A percentile compares a stretch with the other conserved stretches of the same genome.
These are phyloP conservation scores for Discostella pseudostelligera DNA, from an alignment of 108 stramenopile species.

Conservation along the genomic window DNA sequence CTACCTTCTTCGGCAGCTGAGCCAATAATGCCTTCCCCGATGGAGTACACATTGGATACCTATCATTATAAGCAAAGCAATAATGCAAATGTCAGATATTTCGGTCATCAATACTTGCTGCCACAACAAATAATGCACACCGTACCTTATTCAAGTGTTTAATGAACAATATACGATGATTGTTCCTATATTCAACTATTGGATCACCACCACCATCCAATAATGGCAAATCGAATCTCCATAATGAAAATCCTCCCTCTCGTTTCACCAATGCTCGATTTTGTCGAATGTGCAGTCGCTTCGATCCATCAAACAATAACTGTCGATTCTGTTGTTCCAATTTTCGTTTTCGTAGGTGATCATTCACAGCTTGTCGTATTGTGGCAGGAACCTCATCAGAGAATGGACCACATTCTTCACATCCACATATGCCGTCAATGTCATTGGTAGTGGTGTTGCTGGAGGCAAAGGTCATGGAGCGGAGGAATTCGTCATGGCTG, in stretches of 20 bases:
- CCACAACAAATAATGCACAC: background rate
- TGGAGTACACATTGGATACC: constrained; percentile 44
- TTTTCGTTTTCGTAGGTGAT: constrained; percentile 17
- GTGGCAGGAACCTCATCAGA: constrained; percentile 15
- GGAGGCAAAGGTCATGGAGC: constrained; percentile 59
- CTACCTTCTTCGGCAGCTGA: constrained; percentile 58
- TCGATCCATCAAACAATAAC: constrained; percentile 8
- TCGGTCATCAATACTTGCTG: too few species aligned
- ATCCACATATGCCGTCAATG: constrained; percentile 38
- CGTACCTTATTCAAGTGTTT: constrained; percentile 36
- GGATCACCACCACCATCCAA: constrained; percentile 31
- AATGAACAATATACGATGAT: constrained; percentile 58
- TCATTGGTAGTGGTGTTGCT: background rate
- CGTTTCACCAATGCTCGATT: constrained; percentile 51
- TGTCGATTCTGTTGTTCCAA: background rate
- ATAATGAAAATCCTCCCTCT: constrained; percentile 40
- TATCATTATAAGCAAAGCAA: constrained; percentile 8
- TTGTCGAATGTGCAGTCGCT: constrained; percentile 49
- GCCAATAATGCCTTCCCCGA: constrained; percentile 74
- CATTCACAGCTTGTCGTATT: constrained; percentile 23
- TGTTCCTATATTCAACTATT: constrained; percentile 64
- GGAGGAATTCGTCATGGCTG: constrained; percentile 35
- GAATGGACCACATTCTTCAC: constrained; percentile 55
- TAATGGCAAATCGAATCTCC: constrained; percentile 50
- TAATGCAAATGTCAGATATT: too few species aligned